phyloP scores from a whole-genome alignment of 2,329 filamentous ascomycete species.

The Aspergillus eucalypticola region DNA sequence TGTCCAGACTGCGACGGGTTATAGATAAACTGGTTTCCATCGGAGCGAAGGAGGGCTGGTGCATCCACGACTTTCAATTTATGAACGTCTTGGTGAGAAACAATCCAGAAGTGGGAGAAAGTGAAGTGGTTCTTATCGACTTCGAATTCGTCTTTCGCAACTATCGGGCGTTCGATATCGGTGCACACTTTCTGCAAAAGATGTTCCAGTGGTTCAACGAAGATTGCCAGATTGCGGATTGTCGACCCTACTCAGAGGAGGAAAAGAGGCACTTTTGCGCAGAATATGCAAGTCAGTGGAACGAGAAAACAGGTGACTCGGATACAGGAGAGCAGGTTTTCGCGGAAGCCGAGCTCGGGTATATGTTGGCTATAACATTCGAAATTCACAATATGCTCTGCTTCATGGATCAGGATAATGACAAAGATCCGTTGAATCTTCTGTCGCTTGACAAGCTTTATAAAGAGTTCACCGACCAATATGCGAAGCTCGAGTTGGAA shows the following conservation, averaged over 20 bases:
- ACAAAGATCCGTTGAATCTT: background rate
- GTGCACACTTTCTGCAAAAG: background rate
- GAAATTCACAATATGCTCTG: background rate
- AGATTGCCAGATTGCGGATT: background rate
- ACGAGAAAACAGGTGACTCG: background rate
- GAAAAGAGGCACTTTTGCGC: background rate
- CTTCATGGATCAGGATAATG: background rate
- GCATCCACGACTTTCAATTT: background rate
- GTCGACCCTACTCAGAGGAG: background rate
- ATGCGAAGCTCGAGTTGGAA: background rate
- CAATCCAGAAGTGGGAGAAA: background rate
- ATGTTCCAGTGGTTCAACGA: background rate
- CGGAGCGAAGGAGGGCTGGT: background rate
- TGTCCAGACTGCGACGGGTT: background rate
- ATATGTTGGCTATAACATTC: background rate
- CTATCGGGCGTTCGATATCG: background rate
- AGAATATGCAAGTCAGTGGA: background rate
- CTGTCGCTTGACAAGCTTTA: background rate
- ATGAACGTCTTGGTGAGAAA: background rate
- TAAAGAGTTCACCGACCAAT: background rate
- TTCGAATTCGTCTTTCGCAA: background rate
- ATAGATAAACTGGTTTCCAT: background rate
- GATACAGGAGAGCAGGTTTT: background rate
- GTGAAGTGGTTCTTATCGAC: background rate
- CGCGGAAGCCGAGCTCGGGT: background rate